These are phyloP conservation scores for Stevia rebaudiana DNA, from an alignment of 140 eudicot species.

Conservation along the genomic window DNA sequence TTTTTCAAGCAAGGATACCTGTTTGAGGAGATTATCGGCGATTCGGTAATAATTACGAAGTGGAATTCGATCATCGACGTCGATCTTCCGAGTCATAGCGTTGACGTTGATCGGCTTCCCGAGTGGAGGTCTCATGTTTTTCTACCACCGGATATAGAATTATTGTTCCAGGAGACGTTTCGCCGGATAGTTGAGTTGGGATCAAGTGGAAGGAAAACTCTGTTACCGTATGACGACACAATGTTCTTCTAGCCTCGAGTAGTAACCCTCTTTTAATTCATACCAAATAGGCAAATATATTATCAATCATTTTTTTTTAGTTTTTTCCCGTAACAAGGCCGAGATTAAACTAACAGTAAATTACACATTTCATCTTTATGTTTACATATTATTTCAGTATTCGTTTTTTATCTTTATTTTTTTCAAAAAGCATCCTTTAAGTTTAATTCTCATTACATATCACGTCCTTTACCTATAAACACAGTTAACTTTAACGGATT, in stretches of 20 bases:
- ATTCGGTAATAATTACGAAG: slow-evolving; percentile 84
- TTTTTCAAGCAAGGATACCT: slow-evolving; percentile 34
- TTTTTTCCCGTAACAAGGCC: too few relatives aligned
- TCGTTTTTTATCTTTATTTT: too few relatives aligned
- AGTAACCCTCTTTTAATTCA: neutral
- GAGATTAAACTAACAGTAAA: too few relatives aligned
- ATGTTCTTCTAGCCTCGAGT: neutral
- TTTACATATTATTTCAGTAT: too few relatives aligned
- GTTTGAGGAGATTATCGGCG: slow-evolving; percentile 90
- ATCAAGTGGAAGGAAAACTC: slow-evolving; percentile 9
- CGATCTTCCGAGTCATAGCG: slow-evolving; percentile 60
- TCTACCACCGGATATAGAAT: neutral
- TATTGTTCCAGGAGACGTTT: slow-evolving; percentile 7
- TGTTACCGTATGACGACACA: neutral
- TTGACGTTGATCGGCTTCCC: slow-evolving; percentile 47
- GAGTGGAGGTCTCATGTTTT: slow-evolving; percentile 59
- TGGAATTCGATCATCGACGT: slow-evolving; percentile 86
- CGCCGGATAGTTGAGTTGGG: slow-evolving; percentile 15
- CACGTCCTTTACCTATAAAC: too few relatives aligned
- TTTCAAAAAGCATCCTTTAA: too few relatives aligned
- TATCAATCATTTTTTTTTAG: too few relatives aligned
- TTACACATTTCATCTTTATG: too few relatives aligned
- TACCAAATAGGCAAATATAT: too few relatives aligned
- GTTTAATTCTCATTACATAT: too few relatives aligned
- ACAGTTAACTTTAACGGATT: too few relatives aligned